These are phyloP conservation scores for Eleusine coracana DNA, from an alignment of 176 grass and related monocot species.

Conservation along the genomic window DNA sequence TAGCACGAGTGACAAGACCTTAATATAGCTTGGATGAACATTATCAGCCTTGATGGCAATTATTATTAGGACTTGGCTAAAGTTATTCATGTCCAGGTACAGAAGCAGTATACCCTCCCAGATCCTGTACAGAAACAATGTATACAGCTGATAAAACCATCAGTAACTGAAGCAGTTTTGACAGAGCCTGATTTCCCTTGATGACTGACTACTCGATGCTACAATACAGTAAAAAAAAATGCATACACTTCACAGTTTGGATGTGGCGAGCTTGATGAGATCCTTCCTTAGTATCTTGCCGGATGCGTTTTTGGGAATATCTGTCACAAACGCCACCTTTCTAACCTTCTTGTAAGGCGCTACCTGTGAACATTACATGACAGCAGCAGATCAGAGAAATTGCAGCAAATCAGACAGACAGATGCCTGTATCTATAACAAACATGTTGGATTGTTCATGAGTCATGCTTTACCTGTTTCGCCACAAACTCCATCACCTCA, in stretches of 20 bases:
- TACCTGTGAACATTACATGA: conserved; percentile 46
- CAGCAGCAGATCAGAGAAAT: conserved; percentile 18
- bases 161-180: neutral
- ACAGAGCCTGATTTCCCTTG: neutral
- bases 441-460: neutral
- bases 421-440: neutral
- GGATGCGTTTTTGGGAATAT: conserved; percentile 92
- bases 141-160: neutral
- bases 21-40: neutral
- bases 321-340: conserved; percentile 68
- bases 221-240: neutral
- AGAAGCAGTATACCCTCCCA: neutral
- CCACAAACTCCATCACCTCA: conserved; percentile 77
- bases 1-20: neutral
- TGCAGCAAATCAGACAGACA: neutral
- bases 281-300: conserved; percentile 96
- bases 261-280: conserved; percentile 85
- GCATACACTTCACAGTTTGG: conserved; percentile 58
- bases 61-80: conserved; percentile 22
- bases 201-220: neutral
- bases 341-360: conserved; percentile 94
- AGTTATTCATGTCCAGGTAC: conserved; percentile 1
- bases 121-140: neutral
- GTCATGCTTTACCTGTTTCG: conserved; percentile 58
- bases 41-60: neutral